Evolutionary conservation across 2,329 filamentous ascomycete species (phyloP), one percentile per base, ranked within the genome.

Genomic region (Colletotrichum musae): DNA sequence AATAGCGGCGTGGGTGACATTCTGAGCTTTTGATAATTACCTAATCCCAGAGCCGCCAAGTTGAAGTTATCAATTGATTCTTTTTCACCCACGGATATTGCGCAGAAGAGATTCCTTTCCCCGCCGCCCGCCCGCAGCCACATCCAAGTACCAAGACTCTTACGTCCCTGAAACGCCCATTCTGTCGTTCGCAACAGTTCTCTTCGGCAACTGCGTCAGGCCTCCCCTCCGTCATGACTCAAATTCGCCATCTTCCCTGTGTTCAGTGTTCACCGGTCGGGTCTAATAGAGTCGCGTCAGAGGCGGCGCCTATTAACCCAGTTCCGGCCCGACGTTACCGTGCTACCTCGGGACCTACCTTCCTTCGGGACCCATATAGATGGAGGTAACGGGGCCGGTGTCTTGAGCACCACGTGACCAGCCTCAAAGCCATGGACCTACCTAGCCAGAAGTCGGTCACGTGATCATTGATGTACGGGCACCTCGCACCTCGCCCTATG

Each of bases 201-300:
- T 32, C 3, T 36, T 52, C 63, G 56, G 21, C 63, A 12, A 39
- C 51, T 61, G 67, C 67, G 51, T 70, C 67, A 70, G 50, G 5
- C 2, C 47, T 21, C 43, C 67, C 62, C 62, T 70, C 63, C 67
- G 57, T 61, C 62, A 70, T 70, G 67, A 70, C 67, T 70, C 62
- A 47, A 66, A 61, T 13, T 48, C 51, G 43, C 45, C 62, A 57
- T 60, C 36, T 6, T 1, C 10, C 32, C 32, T 36, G 32, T 6
- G 32, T 36, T n/a, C 3, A 32, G 4, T 10, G 3, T 2, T 24
- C n/a, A 7, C 3, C 21, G 16, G 13, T 6, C 15, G 10, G 13
- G 6, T 56, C 7, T 6, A 4, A 4, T 13, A 4, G 12, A 24
- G 18, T 21, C 18, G 45, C 45, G 45, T 48, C 45, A 48, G 16